Conservation (phyloP, 495 filamentous ascomycete genomes). For the Diplogelasinospora grovesii region DNA sequence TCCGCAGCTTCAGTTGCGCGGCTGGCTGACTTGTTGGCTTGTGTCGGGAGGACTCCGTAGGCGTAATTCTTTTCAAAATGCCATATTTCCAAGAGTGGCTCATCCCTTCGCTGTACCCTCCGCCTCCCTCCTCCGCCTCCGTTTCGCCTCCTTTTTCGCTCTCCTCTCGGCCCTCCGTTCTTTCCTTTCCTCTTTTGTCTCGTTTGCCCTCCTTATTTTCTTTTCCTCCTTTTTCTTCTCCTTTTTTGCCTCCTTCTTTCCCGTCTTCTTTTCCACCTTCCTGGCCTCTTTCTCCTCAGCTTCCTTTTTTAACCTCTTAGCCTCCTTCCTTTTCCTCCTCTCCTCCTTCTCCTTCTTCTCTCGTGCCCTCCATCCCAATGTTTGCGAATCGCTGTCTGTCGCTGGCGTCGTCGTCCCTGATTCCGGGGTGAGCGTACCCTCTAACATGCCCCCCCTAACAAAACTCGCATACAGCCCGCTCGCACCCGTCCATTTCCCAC, state of each 20-base stretch:
- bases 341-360: constrained; percentile 22
- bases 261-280: constrained; percentile 7
- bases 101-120: not conserved
- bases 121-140: constrained; percentile 9
- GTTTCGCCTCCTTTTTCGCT: constrained; percentile 40
- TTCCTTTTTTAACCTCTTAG: constrained; percentile 21
- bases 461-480: constrained; percentile 75
- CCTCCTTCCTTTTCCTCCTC: constrained; percentile 28
- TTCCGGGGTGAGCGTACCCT: constrained; percentile 49
- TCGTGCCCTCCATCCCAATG: constrained; percentile 14
- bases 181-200: constrained; percentile 31
- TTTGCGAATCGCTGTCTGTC: constrained; percentile 11
- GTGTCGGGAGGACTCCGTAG: no score
- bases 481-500: constrained; percentile 38
- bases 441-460: constrained; percentile 64
- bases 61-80: no score
- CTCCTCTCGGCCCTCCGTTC: constrained; percentile 33
- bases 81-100: no score
- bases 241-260: constrained; percentile 11
- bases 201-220: constrained; percentile 16
- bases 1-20: no score
- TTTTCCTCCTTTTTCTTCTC: constrained; percentile 18
- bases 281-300: constrained; percentile 13
- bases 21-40: no score
- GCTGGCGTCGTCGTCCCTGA: constrained; percentile 3